A percentile compares a stretch with the other conserved stretches of the same genome.
These are phyloP conservation scores for Paraphoma sp. DNA, from an alignment of 2,329 filamentous ascomycete genomes.

Conservation along the genomic window DNA sequence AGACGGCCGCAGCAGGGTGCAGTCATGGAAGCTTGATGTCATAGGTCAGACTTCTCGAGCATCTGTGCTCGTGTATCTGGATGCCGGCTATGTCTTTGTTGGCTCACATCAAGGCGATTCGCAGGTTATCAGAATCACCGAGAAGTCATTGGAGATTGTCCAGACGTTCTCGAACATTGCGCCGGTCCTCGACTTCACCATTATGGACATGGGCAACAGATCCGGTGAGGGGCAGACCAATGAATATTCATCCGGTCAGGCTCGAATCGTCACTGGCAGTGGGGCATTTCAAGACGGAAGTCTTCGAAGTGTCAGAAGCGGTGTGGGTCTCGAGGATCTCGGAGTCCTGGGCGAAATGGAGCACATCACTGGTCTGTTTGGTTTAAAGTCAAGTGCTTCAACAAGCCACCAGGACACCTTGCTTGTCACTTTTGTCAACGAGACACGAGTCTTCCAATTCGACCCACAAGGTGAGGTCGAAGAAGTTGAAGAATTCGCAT, in stretches of 20 bases:
- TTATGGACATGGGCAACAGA: conserved; percentile 94
- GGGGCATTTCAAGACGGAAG: conserved; percentile 90
- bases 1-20: conserved; percentile 69
- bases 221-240: conserved; percentile 80
- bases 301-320: conserved; percentile 87
- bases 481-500: conserved; percentile 79
- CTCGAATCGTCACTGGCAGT: conserved; percentile 89
- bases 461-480: conserved; percentile 78
- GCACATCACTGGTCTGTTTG: conserved; percentile 75
- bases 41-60: conserved; percentile 77
- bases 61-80: conserved; percentile 79
- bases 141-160: conserved; percentile 69
- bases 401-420: conserved; percentile 70
- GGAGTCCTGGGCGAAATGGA: conserved; percentile 82
- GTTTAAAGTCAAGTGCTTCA: conserved; percentile 62
- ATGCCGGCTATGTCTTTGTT: conserved; percentile 76
- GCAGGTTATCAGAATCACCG: conserved; percentile 73
- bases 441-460: conserved; percentile 85
- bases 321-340: conserved; percentile 87
- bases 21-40: conserved; percentile 72
- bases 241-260: conserved; percentile 93
- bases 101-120: conserved; percentile 94
- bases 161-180: conserved; percentile 86
- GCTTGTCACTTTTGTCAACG: conserved; percentile 79
- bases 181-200: conserved; percentile 88